phyloP scores from a whole-genome alignment of 2,329 filamentous ascomycete genomes.

The Blumeriella jaapii region DNA sequence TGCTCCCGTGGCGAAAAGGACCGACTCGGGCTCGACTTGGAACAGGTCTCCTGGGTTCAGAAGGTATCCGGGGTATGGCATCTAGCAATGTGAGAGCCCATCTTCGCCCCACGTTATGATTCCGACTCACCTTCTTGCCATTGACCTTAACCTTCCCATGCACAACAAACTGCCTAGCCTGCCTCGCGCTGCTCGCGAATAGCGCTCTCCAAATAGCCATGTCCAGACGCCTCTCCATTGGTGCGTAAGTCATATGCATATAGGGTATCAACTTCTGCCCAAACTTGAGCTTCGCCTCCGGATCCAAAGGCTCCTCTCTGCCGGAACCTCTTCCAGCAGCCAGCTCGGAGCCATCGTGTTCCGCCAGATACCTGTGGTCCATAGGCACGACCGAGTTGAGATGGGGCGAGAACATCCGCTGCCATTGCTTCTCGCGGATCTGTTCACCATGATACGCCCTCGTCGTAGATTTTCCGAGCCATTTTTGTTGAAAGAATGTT shows the following conservation, averaged over 20 bases:
- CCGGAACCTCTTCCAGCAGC: slow-evolving; percentile 79
- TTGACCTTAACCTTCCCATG: slow-evolving; percentile 94
- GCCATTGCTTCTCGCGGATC: slow-evolving; percentile 86
- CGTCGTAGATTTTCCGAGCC: slow-evolving; percentile 72
- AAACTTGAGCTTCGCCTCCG: slow-evolving; percentile 40
- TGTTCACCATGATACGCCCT: slow-evolving; percentile 92
- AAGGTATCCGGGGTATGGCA: slow-evolving; percentile 83
- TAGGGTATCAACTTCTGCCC: slow-evolving; percentile 54
- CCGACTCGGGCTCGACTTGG: slow-evolving; percentile 80
- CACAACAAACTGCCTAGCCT: slow-evolving; percentile 87
- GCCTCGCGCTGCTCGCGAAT: slow-evolving; percentile 86
- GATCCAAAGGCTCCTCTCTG: slow-evolving; percentile 20
- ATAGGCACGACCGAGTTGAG: slow-evolving; percentile 78
- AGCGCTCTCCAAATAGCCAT: slow-evolving; percentile 89
- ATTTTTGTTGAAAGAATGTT: slow-evolving; percentile 99
- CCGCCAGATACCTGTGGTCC: slow-evolving; percentile 67
- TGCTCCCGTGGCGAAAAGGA: slow-evolving; percentile 76
- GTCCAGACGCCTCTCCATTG: slow-evolving; percentile 80
- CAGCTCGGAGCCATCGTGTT: slow-evolving; percentile 69
- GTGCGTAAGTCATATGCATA: slow-evolving; percentile 92
- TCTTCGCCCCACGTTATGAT: too few species aligned
- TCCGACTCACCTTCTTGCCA: slow-evolving; percentile 66
- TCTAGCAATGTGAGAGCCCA: slow-evolving; percentile 48
- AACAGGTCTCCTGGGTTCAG: slow-evolving; percentile 98
- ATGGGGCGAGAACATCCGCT: slow-evolving; percentile 78